phyloP scores from a whole-genome alignment of 306 rosid species.

The Quercus wislizeni region DNA sequence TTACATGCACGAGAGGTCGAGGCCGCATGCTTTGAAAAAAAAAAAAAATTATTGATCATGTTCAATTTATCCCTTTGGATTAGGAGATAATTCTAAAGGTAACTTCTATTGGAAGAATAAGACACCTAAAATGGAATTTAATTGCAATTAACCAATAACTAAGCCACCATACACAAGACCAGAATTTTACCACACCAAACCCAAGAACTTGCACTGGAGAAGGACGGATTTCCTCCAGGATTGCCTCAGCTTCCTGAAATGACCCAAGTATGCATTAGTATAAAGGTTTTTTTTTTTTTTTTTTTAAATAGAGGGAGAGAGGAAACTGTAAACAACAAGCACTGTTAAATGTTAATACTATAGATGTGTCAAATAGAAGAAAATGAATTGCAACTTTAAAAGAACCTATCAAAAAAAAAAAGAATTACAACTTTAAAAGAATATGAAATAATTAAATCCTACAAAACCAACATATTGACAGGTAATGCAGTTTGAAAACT shows the following conservation, averaged over 20 bases:
- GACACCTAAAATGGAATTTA: constrained; percentile 21
- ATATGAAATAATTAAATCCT: background rate
- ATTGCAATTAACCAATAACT: constrained; percentile 10
- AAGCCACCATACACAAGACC: constrained; percentile 19
- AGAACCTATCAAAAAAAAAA: background rate
- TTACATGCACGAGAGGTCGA: background rate
- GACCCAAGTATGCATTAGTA: constrained; percentile 20
- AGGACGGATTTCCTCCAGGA: constrained; percentile 68
- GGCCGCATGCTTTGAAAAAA: constrained; percentile 1
- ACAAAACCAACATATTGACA: background rate
- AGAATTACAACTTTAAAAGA: background rate
- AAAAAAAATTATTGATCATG: background rate
- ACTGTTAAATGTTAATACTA: background rate
- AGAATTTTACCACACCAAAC: constrained; percentile 67
- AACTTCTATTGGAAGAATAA: background rate
- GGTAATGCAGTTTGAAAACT: background rate
- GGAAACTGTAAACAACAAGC: background rate
- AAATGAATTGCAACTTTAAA: background rate
- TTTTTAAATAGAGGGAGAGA: too few relatives aligned
- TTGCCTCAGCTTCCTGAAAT: constrained; percentile 95
- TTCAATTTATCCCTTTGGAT: background rate
- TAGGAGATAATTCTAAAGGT: background rate
- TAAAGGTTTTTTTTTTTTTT: background rate
- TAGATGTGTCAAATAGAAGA: background rate
- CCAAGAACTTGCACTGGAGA: constrained; percentile 69